A percentile compares a stretch with the other conserved stretches of the same genome.
phyloP scores from a whole-genome alignment of 257 asterid genomes.

The Solanum appendiculatum region DNA sequence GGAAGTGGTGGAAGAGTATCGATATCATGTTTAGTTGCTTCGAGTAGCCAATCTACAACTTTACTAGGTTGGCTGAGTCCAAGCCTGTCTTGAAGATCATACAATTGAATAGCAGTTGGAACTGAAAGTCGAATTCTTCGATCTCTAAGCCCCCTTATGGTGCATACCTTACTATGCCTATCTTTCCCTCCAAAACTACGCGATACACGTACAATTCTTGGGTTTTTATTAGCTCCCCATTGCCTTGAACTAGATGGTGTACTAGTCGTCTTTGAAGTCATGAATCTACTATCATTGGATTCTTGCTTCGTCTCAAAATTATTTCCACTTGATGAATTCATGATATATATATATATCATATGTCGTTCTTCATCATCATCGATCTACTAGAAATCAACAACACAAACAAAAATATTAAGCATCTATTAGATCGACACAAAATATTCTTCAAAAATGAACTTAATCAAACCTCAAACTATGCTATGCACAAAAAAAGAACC shows the following conservation, averaged over 20 bases:
- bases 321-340: conserved; percentile 32
- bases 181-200: conserved; percentile 64
- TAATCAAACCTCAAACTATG: neutral
- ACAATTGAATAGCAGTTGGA: conserved; percentile 59
- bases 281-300: conserved; percentile 8
- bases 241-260: conserved; percentile 30
- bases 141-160: conserved; percentile 54
- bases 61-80: conserved; percentile 68
- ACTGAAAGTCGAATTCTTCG: conserved; percentile 63
- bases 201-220: conserved; percentile 64
- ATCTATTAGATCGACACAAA: neutral
- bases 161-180: conserved; percentile 72
- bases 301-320: conserved; percentile 30
- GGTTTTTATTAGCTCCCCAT: conserved; percentile 52
- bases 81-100: conserved; percentile 67
- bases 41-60: conserved; percentile 65
- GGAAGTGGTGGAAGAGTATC: conserved; percentile 70
- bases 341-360: conserved; percentile 7
- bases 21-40: conserved; percentile 41
- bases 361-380: conserved; percentile 12
- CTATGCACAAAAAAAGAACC: neutral
- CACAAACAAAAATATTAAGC: neutral
- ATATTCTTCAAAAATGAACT: neutral
- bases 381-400: conserved; percentile 16
- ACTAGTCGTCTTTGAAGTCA: neutral